These are phyloP conservation scores for Alnus glutinosa DNA, from an alignment of 306 rosid species.

Conservation along the genomic window DNA sequence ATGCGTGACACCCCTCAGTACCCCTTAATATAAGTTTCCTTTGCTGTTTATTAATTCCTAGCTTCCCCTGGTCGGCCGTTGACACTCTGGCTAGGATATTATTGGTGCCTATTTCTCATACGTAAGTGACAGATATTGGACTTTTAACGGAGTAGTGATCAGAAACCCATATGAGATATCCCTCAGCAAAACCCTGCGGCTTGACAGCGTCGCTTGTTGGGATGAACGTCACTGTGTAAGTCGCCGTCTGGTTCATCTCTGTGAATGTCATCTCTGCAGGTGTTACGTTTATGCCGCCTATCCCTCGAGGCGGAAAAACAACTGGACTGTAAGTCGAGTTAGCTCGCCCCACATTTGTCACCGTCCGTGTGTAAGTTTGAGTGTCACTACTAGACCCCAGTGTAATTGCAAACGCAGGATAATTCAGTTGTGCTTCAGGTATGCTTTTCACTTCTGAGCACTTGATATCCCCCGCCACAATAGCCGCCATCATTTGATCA, in stretches of 20 bases:
- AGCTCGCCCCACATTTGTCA: constrained; percentile 50
- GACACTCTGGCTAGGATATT: too few relatives aligned
- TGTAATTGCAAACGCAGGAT: constrained; percentile 46
- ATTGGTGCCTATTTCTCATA: constrained; percentile 17
- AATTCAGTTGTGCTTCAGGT: constrained; percentile 47
- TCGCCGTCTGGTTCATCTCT: constrained; percentile 36
- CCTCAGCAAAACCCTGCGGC: constrained; percentile 27
- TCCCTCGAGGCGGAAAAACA: constrained; percentile 31
- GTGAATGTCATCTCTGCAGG: constrained; percentile 39
- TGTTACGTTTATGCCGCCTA: constrained; percentile 15
- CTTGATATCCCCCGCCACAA: constrained; percentile 18
- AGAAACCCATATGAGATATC: constrained; percentile 53
- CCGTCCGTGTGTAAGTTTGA: constrained; percentile 41
- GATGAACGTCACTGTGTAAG: constrained; percentile 30
- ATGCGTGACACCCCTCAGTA: too few relatives aligned
- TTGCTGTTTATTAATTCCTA: too few relatives aligned
- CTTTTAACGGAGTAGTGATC: constrained; percentile 36
- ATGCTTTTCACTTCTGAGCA: constrained; percentile 34
- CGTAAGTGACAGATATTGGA: constrained; percentile 39
- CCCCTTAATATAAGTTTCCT: too few relatives aligned
- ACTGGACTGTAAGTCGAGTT: constrained; percentile 33
- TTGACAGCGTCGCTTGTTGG: constrained; percentile 13
- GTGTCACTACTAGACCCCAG: constrained; percentile 13
- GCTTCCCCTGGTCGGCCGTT: too few relatives aligned
- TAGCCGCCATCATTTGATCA: constrained; percentile 29